A percentile compares a stretch with the other conserved stretches of the same genome.
Evolutionary conservation across 2,329 filamentous ascomycete genomes (phyloP).

Genomic region (Sporothrix pallida): DNA sequence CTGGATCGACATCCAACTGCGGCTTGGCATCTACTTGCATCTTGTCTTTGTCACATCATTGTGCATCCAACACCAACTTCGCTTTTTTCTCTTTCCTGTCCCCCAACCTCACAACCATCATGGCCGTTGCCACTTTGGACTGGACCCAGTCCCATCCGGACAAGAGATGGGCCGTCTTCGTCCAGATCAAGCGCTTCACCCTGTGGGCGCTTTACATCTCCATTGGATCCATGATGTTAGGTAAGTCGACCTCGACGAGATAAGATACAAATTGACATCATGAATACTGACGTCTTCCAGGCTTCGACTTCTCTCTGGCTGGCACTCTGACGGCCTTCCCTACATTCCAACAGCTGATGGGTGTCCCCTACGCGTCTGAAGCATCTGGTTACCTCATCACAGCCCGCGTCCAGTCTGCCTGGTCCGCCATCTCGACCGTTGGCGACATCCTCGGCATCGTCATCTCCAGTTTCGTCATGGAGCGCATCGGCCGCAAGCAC

Average conservation of each 20-base stretch:
- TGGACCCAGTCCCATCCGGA: constrained; percentile 13
- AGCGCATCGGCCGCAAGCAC: constrained; percentile 25
- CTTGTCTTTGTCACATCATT: neutral
- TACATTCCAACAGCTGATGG: constrained; percentile 13
- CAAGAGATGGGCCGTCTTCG: neutral
- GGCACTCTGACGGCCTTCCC: constrained; percentile 14
- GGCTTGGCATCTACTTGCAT: neutral
- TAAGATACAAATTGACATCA: neutral
- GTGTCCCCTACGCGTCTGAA: neutral
- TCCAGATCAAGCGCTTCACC: constrained; percentile 14
- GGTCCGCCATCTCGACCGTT: constrained; percentile 19
- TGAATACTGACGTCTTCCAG: neutral
- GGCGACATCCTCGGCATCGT: constrained; percentile 20
- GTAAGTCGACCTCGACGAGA: neutral
- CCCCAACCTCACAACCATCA: neutral
- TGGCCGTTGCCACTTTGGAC: neutral
- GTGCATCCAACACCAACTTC: too few relatives aligned
- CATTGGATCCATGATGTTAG: constrained; percentile 22
- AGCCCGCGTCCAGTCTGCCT: constrained; percentile 19
- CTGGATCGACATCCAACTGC: constrained; percentile 5
- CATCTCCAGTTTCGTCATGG: constrained; percentile 7
- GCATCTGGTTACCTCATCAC: constrained; percentile 18
- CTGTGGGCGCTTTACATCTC: constrained; percentile 17
- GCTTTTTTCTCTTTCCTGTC: neutral
- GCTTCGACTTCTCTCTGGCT: constrained; percentile 21